Evolutionary conservation across 2,329 filamentous ascomycete genomes (phyloP).

Genomic region (Aspergillus neotritici): DNA sequence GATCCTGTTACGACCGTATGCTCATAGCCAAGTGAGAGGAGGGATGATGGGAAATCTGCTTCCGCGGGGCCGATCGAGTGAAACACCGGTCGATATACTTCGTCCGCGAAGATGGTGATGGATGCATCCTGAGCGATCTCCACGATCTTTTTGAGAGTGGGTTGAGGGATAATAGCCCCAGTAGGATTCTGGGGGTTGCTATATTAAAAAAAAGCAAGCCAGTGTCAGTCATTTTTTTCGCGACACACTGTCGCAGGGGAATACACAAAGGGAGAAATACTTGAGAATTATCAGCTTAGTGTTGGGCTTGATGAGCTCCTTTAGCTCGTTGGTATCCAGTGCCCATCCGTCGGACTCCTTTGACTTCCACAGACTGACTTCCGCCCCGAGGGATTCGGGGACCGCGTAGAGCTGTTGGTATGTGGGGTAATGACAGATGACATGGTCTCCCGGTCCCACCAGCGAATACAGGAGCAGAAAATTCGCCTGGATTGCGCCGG

Average conservation of each 20-base stretch:
- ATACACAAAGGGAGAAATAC: conserved; percentile 16
- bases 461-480: conserved; percentile 71
- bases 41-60: conserved; percentile 58
- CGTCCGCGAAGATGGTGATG: conserved; percentile 65
- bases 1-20: conserved; percentile 70
- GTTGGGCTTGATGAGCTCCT: conserved; percentile 50
- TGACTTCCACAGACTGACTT: conserved; percentile 71
- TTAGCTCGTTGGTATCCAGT: conserved; percentile 61
- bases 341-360: conserved; percentile 60
- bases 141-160: conserved; percentile 55
- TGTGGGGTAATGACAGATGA: conserved; percentile 79
- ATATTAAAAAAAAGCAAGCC: neutral
- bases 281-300: conserved; percentile 59
- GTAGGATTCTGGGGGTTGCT: conserved; percentile 76
- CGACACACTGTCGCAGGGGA: no score
- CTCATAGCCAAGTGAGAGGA: conserved; percentile 65
- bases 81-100: conserved; percentile 80
- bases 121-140: conserved; percentile 53
- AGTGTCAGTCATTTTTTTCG: neutral
- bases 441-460: conserved; percentile 69
- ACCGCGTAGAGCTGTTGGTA: conserved; percentile 80
- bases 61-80: conserved; percentile 57
- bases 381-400: conserved; percentile 66
- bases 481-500: conserved; percentile 80
- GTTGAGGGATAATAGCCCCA: conserved; percentile 59